Conservation (phyloP, 345 rosid genomes). For the Gossypium mustelinum region DNA sequence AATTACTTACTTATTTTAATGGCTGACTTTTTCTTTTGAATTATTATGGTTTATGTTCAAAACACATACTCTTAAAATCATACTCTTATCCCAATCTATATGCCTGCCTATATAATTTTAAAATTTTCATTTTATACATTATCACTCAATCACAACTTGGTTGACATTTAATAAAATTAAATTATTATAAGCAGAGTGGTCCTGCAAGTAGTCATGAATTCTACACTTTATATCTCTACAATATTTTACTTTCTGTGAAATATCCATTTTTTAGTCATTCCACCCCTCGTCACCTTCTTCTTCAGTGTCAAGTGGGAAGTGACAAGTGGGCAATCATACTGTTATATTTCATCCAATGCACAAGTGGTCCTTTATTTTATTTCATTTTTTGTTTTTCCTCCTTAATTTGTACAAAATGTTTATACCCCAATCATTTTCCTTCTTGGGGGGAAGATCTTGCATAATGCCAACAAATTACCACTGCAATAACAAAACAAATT, state of each 20-base stretch:
- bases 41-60: background rate
- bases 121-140: background rate
- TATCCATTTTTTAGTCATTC: background rate
- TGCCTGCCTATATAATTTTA: background rate
- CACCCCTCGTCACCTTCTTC: background rate
- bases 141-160: background rate
- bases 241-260: background rate
- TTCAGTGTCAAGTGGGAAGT: background rate
- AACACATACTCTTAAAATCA: background rate
- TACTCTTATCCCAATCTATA: background rate
- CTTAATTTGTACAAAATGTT: background rate
- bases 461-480: background rate
- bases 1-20: background rate
- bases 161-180: background rate
- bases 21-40: background rate
- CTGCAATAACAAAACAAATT: too few relatives aligned
- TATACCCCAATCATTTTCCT: background rate
- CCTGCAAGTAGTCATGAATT: background rate
- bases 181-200: background rate
- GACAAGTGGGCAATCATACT: background rate
- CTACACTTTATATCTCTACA: background rate
- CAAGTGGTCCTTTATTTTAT: background rate
- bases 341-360: background rate
- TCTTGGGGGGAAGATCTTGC: background rate
- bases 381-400: background rate